Conservation (phyloP, 495 filamentous ascomycete genomes). For the Penicillium nucicola region DNA sequence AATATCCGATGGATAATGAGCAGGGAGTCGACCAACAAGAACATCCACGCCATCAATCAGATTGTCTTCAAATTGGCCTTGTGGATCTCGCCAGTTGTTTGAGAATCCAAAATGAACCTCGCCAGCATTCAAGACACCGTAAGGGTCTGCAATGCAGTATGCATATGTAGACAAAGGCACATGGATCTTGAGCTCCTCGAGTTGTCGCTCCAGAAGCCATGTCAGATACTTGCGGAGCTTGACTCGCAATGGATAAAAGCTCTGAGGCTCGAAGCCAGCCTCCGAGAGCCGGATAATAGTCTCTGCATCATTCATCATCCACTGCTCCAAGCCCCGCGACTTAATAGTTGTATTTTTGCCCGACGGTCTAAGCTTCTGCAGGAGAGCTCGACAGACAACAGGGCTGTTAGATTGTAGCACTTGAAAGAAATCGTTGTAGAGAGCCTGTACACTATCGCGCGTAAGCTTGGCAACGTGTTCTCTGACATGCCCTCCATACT, state of each 20-base stretch:
- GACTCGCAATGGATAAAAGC: conserved; percentile 56
- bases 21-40: conserved; percentile 81
- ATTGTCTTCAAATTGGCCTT: conserved; percentile 57
- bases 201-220: conserved; percentile 50
- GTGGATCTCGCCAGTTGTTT: conserved; percentile 50
- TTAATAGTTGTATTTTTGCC: conserved; percentile 21
- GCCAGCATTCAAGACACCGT: conserved; percentile 62
- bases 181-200: conserved; percentile 65
- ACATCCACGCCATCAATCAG: conserved; percentile 68
- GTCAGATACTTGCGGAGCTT: conserved; percentile 52
- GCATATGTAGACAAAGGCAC: conserved; percentile 73
- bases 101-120: conserved; percentile 85
- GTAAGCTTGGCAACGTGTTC: conserved; percentile 58
- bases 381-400: conserved; percentile 33
- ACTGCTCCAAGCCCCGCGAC: conserved; percentile 32
- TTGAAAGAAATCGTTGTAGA: conserved; percentile 50
- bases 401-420: conserved; percentile 47
- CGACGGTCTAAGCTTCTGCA: conserved; percentile 35
- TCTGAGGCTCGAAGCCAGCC: conserved; percentile 62
- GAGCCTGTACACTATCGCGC: conserved; percentile 48
- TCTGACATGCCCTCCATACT: conserved; percentile 58
- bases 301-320: conserved; percentile 32
- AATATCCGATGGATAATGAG: conserved; percentile 78
- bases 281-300: conserved; percentile 38
- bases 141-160: conserved; percentile 80